Evolutionary conservation across 805 yeast species (phyloP).

Genomic region (Monosporozyma solicola): DNA sequence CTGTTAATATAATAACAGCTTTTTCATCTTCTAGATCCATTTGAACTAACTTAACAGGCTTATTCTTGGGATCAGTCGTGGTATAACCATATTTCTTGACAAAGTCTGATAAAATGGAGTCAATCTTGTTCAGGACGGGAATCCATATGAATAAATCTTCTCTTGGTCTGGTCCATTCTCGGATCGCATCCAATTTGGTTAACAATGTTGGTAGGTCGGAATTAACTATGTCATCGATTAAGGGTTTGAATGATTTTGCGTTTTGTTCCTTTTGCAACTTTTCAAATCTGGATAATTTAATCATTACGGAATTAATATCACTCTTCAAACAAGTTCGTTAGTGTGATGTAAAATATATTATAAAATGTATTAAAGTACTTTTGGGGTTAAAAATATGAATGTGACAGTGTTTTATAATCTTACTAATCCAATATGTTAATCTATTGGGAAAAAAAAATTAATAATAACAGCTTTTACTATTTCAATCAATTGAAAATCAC

Average conservation of each 20-base stretch:
- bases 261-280: slow-evolving; percentile 38
- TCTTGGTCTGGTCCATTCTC: slow-evolving; percentile 52
- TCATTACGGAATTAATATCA: slow-evolving; percentile 11
- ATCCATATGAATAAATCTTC: slow-evolving; percentile 74
- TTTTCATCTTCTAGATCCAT: slow-evolving; percentile 40
- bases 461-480: not conserved
- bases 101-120: slow-evolving; percentile 47
- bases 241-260: slow-evolving; percentile 27
- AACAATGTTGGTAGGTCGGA: slow-evolving; percentile 37
- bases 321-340: not conserved
- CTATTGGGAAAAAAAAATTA: not conserved
- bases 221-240: slow-evolving; percentile 32
- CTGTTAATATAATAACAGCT: slow-evolving; percentile 43
- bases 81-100: slow-evolving; percentile 41
- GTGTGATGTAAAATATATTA: not conserved
- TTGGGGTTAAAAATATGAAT: not conserved
- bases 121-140: slow-evolving; percentile 65
- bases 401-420: not conserved
- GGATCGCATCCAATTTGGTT: slow-evolving; percentile 29
- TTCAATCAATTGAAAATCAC: not conserved
- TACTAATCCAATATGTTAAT: not conserved
- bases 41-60: slow-evolving; percentile 38
- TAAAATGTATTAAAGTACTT: not conserved
- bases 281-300: slow-evolving; percentile 24
- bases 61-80: slow-evolving; percentile 33